phyloP scores from a whole-genome alignment of 139 green algal species.

The Chlorella vulgaris region DNA sequence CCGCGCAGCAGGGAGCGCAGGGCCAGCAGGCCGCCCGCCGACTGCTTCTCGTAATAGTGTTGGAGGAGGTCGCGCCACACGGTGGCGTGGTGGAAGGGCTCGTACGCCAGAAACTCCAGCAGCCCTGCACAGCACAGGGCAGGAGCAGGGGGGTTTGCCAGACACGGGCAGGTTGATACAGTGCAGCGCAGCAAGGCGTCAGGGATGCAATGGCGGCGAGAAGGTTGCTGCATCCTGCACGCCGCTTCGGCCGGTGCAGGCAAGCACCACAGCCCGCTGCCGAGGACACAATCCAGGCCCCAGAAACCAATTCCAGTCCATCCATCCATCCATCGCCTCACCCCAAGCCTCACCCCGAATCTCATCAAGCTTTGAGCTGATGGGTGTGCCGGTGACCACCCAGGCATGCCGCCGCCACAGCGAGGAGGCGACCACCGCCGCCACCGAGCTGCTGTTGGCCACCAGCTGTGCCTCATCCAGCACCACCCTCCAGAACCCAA shows the following conservation, averaged over 20 bases:
- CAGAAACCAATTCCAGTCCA: background rate
- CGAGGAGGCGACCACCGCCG: conserved; percentile 50
- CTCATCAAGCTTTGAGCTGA: conserved; percentile 42
- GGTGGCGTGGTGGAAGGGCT: conserved; percentile 47
- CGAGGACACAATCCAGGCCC: too few relatives aligned
- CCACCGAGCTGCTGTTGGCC: conserved; percentile 56
- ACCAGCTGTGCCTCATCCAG: conserved; percentile 75
- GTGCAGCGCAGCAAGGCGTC: background rate
- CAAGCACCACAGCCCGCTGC: too few relatives aligned
- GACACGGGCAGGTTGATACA: background rate
- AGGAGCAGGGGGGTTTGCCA: background rate
- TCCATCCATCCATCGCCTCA: background rate
- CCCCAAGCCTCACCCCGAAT: conserved; percentile 34
- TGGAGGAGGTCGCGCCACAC: conserved; percentile 47
- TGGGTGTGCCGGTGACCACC: conserved; percentile 66
- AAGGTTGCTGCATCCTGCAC: background rate
- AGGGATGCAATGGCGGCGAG: background rate
- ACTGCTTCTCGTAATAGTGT: background rate
- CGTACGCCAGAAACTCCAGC: conserved; percentile 61
- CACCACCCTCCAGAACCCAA: conserved; percentile 65
- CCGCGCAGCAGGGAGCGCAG: conserved; percentile 52
- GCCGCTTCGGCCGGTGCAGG: background rate
- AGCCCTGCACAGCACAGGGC: conserved; percentile 33
- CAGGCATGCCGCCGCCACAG: conserved; percentile 68
- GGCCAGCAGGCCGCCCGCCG: conserved; percentile 28